Percentiles rank a stretch among this genome's conserved stretches.
Conservation (phyloP, 371 early-diverging fungal genomes). For the Mortierella sp. region DNA sequence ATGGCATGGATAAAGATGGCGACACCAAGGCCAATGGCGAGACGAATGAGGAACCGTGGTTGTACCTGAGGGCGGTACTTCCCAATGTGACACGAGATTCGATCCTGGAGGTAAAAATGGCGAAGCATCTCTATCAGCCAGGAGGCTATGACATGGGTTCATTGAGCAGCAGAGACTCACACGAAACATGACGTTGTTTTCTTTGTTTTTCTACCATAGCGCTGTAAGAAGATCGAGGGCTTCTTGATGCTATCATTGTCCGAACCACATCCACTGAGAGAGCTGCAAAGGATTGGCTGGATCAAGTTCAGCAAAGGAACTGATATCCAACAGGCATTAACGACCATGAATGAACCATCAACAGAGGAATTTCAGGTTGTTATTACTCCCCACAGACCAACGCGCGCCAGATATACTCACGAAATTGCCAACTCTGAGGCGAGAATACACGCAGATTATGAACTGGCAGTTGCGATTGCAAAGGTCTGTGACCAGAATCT, state of each 20-base stretch:
- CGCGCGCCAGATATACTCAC: slow-evolving; percentile 53
- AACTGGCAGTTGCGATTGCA: slow-evolving; percentile 31
- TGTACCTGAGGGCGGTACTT: slow-evolving; percentile 74
- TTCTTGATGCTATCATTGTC: slow-evolving; percentile 88
- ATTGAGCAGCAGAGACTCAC: not conserved
- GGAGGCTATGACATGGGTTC: not conserved
- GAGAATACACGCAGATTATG: slow-evolving; percentile 44
- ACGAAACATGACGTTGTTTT: not conserved
- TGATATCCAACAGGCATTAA: slow-evolving; percentile 79
- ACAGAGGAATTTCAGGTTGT: slow-evolving; percentile 42
- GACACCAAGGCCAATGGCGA: slow-evolving; percentile 46
- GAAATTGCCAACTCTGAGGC: slow-evolving; percentile 51
- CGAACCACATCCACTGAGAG: slow-evolving; percentile 87
- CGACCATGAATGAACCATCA: slow-evolving; percentile 65
- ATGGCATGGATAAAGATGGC: slow-evolving; percentile 37
- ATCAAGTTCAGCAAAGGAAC: slow-evolving; percentile 87
- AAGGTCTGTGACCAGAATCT: slow-evolving; percentile 39
- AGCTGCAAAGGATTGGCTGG: slow-evolving; percentile 94
- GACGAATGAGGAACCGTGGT: slow-evolving; percentile 61
- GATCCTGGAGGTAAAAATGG: slow-evolving; percentile 73
- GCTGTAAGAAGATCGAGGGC: slow-evolving; percentile 77
- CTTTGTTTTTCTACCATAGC: slow-evolving; percentile 54
- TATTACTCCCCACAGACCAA: slow-evolving; percentile 35
- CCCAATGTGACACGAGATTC: slow-evolving; percentile 78
- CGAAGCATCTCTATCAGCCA: not conserved